Base-by-base conservation (phyloP, 345 rosid genomes). In the Euphorbia tirucalli region DNA sequence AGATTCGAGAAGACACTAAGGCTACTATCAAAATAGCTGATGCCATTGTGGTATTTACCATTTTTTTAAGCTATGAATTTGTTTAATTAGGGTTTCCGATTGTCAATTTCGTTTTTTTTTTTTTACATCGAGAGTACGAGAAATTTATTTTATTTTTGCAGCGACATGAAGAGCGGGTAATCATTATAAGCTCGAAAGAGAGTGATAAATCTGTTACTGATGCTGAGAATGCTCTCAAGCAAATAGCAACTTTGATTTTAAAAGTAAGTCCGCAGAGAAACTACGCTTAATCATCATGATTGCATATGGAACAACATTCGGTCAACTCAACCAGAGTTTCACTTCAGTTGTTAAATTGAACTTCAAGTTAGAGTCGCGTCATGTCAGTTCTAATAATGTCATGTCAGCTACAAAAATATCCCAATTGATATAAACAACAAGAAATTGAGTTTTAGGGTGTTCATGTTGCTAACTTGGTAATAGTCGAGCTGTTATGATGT, bases 131-230 rank as follows among this genome's bases (percentile, higher is more conserved):
- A 61, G 16, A 21, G 27, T 10, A 21, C 31, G 15, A 0, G 6
- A 21, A 58, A 27, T n/a, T 56, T 48, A 15, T 31, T 0, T 57
- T 39, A 24, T 77, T 46, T 72, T 27, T 57, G 69, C 82, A 89
- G 93, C 78, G 89, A 74, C 88, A 89, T 31, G 91, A 89, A 81
- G 93, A 89, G 69, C 88, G 93, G 3, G 93, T 87, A n/a, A 87
- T 89, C 13, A 89, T 89, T 56, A 83, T 86, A 67, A 88, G 90
- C 70, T 88, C 90, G 19, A 87, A 84, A 70, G 90, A 83, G 24
- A 78, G 64, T 32, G 90, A 84, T 4, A 39, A 61, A 21, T 28
- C 44, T 50, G 69, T 76, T 56, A 68, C 93, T 46, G 87, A 83
- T 56, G 89, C 89, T 4, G 89, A 89, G 80, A 84, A 81, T 65